Evolutionary conservation across 768 basidiomycete species (phyloP), one percentile per base, ranked within the genome.

Genomic region (Tylopilus sp.): DNA sequence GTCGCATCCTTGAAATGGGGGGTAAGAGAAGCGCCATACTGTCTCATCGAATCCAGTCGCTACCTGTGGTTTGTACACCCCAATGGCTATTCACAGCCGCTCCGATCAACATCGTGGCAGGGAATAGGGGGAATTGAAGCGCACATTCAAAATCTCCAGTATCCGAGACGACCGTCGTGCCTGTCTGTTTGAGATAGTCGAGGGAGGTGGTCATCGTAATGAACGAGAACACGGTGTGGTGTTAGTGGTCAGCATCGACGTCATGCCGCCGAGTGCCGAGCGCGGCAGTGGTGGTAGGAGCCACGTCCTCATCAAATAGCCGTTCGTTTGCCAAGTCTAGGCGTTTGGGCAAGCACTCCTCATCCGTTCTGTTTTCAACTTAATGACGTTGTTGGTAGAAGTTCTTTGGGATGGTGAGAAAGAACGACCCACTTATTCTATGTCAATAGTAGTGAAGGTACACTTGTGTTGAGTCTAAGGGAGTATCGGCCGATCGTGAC

Each of bases 151-250:
- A 95, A 73, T 95, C 93, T 47, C 94, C 94, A 51, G 92, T 90
- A 78, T 98, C 94, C 40, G 89, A 91, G 67, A 95, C 91, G 69
- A 98, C 92, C 62, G 86, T 84, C 63, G 94, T 98, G 59, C 93
- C 93, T 60, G 86, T 86, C 63, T 85, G 78, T 68, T 94, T 94
- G 63, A 95, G 87, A 50, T 73, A 72, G 68, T 89, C 86, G 58
- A 91, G 84, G 31, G 88, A 87, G 61, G 78, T 88, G 58, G 85
- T 73, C 86, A 88, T 89, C 64, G 59, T 75, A 68, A 35, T 36
- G n/a, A 18, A 36, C n/a, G 9, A 36, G n/a, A 9, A 12, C 33
- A 17, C 17, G 7, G 15, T 35, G 15, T 31, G 31, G 2, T 31
- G 31, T 17, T 3, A n/a, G 35, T 35, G 35, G 35, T 35, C 17